A percentile compares a stretch with the other conserved stretches of the same genome.
phyloP scores from a whole-genome alignment of 495 filamentous ascomycete genomes.

The Staphylotrichum tortipilum region DNA sequence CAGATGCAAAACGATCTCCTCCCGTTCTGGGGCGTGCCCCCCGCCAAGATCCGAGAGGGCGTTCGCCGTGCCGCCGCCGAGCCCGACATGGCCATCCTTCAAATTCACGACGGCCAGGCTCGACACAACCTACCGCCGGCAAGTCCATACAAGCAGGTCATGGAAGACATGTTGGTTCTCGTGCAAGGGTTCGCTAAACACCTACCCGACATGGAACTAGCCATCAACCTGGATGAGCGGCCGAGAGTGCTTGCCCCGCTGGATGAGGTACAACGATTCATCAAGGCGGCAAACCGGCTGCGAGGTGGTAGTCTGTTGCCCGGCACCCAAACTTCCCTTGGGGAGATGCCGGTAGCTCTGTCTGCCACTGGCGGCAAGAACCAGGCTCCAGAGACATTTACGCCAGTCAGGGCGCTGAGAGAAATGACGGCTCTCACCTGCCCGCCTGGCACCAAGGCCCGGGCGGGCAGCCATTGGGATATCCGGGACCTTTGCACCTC shows the following conservation, averaged over 20 bases:
- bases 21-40: slow-evolving; percentile 65
- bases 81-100: slow-evolving; percentile 28
- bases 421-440: slow-evolving; percentile 46
- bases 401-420: slow-evolving; percentile 41
- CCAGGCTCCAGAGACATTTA: background rate
- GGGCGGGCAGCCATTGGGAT: slow-evolving; percentile 45
- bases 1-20: slow-evolving; percentile 60
- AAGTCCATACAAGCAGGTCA: slow-evolving; percentile 41
- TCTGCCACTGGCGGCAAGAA: background rate
- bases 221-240: slow-evolving; percentile 70
- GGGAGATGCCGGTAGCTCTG: slow-evolving; percentile 5
- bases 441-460: slow-evolving; percentile 48
- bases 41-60: slow-evolving; percentile 48
- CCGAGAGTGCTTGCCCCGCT: slow-evolving; percentile 68
- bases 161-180: slow-evolving; percentile 57
- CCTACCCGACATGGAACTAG: slow-evolving; percentile 72
- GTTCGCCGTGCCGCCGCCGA: slow-evolving; percentile 29
- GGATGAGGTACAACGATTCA: slow-evolving; percentile 42
- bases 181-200: slow-evolving; percentile 59
- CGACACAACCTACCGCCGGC: slow-evolving; percentile 34
- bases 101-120: slow-evolving; percentile 43
- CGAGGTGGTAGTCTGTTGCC: slow-evolving; percentile 30
- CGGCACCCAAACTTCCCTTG: background rate
- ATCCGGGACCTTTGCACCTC: slow-evolving; percentile 49
- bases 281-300: slow-evolving; percentile 25